A percentile compares a stretch with the other conserved stretches of the same genome.
Evolutionary conservation across 2,329 filamentous ascomycete species (phyloP).

Genomic region (Diaporthe vaccinii): DNA sequence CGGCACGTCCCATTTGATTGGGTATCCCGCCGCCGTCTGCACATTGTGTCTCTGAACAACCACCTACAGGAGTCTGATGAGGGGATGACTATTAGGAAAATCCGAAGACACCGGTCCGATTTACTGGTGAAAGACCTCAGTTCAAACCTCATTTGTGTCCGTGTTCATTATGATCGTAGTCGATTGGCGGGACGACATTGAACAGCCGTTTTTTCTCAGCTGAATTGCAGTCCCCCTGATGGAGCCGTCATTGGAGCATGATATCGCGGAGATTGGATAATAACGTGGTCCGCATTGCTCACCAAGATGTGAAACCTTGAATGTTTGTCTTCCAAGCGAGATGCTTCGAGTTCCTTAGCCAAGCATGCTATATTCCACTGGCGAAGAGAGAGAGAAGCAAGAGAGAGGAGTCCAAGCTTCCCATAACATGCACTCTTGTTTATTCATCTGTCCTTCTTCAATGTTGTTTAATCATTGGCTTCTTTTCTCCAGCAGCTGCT

Average conservation of each 20-base stretch:
- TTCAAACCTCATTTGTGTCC: neutral
- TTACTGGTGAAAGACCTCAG: neutral
- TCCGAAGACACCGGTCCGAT: neutral
- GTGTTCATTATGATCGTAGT: neutral
- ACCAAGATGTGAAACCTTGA: no score
- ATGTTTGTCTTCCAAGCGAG: no score
- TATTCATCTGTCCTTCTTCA: no score
- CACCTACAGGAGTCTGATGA: neutral
- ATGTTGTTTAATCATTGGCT: no score
- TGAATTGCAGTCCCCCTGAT: neutral
- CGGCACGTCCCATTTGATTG: neutral
- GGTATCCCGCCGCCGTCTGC: neutral
- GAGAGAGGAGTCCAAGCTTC: no score
- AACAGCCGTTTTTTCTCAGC: neutral
- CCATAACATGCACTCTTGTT: no score
- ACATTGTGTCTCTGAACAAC: neutral
- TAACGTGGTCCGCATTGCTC: no score
- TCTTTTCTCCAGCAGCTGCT: no score
- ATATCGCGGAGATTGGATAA: no score
- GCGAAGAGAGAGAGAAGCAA: no score
- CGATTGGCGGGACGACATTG: neutral
- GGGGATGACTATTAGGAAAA: neutral
- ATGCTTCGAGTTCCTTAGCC: no score
- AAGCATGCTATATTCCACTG: no score
- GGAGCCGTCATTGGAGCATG: neutral